Evolutionary conservation across 225 moss, liverwort and hornwort genomes (phyloP), one percentile per base, ranked within the genome.

Genomic region (Ulota crispa): DNA sequence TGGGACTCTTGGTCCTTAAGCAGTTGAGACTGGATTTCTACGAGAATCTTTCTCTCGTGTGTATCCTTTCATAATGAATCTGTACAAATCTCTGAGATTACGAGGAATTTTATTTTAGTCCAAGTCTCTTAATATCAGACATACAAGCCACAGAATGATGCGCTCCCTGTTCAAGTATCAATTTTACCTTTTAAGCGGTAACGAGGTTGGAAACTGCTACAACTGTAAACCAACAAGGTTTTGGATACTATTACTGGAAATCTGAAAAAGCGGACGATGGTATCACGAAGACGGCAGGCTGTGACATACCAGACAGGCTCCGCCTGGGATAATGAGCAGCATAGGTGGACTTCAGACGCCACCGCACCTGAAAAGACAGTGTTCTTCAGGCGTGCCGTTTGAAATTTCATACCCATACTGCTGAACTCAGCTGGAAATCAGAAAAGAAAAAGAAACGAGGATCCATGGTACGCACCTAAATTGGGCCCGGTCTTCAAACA

Each of bases 401-500:
- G 11, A 56, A 21, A 36, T 52, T 60, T 20, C 41, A 83, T 21
- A 24, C 39, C 19, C 12, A 81, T 53, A 64, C 28, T 64, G 37
- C 56, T 21, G 24, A 73, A 70, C 69, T 64, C 64, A 73, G 66
- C 79, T 79, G 73, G 68, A 19, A 81, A 18, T 27, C 50, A 50
- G 18, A 50, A 18, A n/a, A 50, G 50, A 18, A 50, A 3, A 50
- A 72, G 30, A 74, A 64, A 12, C 64, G 28, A 52, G 27, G 52
- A 70, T 77, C 61, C 75, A 65, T 50, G 76, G 42, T 47, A 56
- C 68, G 63, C 75, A 95, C 95, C 95, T 83, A 93, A 80, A 87
- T 91, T 93, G 39, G 92, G 88, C 20, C 93, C 93, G n/a, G 93
- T 96, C 80, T 94, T 96, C 45, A 94, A 84, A 78, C 85, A 93